Evolutionary conservation across 768 basidiomycete genomes (phyloP), one percentile per base, ranked within the genome.

Genomic region (Holtermanniella nyarrowii): DNA sequence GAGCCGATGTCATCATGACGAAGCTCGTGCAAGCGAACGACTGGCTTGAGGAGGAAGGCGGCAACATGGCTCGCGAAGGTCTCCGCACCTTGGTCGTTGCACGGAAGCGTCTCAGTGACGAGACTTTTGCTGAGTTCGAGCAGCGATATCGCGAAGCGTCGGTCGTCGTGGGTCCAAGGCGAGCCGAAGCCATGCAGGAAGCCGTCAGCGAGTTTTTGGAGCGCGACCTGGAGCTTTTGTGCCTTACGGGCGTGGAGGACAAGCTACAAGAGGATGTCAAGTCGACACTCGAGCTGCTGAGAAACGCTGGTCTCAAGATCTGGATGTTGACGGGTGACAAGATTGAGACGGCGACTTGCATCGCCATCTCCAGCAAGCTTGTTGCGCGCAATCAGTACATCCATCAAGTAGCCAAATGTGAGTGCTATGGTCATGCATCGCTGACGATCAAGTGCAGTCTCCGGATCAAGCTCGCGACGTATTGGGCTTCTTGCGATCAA

Each of bases 261-360:
- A 96, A 96, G 73, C 73, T 99, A 53, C 95, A 99, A 65, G 95
- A 97, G 54, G 91, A 93, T 21, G 93, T 99, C 62, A 90, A 86
- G 70, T 80, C 83, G 42, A 95, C 95, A 1, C 74, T 99, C 52
- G 95, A 97, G 73, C 66, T 97, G 48, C 71, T 99, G 57, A 76
- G 91, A 59, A 97, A 97, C 68, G 95, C 93, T 0, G 93, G 93
- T 3, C 82, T 99, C 73, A 95, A 87, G 78, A 97, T 99, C 53
- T 99, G 95, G 95, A 97, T 97, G 95, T 76, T 97, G 62, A 99
- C 95, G 0, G 93, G 95, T 1, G 95, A 99, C 73, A 99, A 97
- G 76, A 88, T 97, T 46, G 95, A 99, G 76, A 99, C 95, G 2
- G 95, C 95, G 3, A 84, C 91, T 31, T 93, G 90, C 72, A 99